phyloP scores from a whole-genome alignment of 2,329 filamentous ascomycete genomes.

The Calonectria multiphialidica region DNA sequence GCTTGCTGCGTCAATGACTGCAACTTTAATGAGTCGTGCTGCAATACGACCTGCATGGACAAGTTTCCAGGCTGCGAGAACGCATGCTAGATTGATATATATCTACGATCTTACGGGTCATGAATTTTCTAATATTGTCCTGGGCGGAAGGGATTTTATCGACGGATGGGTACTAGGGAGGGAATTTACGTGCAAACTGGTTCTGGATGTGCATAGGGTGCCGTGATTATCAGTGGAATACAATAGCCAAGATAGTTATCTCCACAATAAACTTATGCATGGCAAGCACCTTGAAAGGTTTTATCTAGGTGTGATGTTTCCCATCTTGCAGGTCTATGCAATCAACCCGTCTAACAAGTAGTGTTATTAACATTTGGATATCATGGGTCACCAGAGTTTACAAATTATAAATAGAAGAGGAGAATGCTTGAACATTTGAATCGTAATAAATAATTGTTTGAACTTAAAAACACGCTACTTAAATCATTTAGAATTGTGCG shows the following conservation, averaged over 20 bases:
- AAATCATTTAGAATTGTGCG: conserved; percentile 28
- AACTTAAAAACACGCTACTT: neutral
- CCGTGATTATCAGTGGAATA: too few species aligned
- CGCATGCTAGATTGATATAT: neutral
- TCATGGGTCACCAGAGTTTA: neutral
- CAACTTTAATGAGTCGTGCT: neutral
- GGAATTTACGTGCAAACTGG: too few species aligned
- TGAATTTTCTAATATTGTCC: neutral
- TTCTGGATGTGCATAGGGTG: too few species aligned
- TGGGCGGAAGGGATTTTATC: neutral
- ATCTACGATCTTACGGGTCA: neutral
- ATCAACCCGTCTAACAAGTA: too few species aligned
- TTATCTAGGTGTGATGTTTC: too few species aligned
- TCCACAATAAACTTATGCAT: too few species aligned
- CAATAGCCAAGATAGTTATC: too few species aligned
- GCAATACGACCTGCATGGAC: neutral
- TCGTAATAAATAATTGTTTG: neutral
- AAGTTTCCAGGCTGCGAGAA: neutral
- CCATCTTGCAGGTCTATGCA: too few species aligned
- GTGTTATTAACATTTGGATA: neutral
- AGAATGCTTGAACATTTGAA: neutral
- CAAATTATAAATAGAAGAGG: neutral
- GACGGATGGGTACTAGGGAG: neutral
- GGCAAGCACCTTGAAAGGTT: too few species aligned
- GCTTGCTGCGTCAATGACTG: neutral